A percentile compares a stretch with the other conserved stretches of the same genome.
These are phyloP conservation scores for Ophiocytium majus DNA, from an alignment of 352 stramenopile species.

Conservation along the genomic window DNA sequence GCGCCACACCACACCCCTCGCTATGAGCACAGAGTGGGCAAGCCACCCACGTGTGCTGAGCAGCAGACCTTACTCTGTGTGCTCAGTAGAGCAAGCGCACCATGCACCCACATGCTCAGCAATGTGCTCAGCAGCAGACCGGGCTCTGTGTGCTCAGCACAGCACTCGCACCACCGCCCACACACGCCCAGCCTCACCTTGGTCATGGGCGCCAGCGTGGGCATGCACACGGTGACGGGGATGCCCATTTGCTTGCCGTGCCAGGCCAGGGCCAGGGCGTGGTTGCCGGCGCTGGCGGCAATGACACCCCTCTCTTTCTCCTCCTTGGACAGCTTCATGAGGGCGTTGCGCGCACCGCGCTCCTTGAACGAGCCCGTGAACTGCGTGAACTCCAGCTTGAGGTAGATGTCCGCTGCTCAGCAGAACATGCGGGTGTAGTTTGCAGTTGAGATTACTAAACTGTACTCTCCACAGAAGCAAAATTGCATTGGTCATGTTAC, in stretches of 20 bases:
- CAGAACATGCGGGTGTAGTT: background rate
- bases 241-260: conserved; percentile 87
- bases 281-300: conserved; percentile 75
- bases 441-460: background rate
- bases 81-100: too few species aligned
- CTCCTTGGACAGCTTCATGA: conserved; percentile 80
- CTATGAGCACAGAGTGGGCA: too few species aligned
- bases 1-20: too few species aligned
- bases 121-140: too few species aligned
- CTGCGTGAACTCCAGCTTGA: conserved; percentile 96
- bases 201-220: conserved; percentile 71
- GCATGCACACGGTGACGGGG: conserved; percentile 77
- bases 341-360: conserved; percentile 87
- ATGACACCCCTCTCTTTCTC: conserved; percentile 78
- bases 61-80: too few species aligned
- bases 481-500: background rate
- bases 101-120: too few species aligned
- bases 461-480: background rate
- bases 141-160: too few species aligned
- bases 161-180: too few species aligned
- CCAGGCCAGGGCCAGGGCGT: conserved; percentile 92
- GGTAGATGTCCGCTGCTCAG: conserved; percentile 41
- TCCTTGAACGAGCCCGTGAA: conserved; percentile 94
- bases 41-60: too few species aligned
- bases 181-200: too few species aligned